Conservation (phyloP, 73 alveolate species). For the Paramecium sonneborni region DNA sequence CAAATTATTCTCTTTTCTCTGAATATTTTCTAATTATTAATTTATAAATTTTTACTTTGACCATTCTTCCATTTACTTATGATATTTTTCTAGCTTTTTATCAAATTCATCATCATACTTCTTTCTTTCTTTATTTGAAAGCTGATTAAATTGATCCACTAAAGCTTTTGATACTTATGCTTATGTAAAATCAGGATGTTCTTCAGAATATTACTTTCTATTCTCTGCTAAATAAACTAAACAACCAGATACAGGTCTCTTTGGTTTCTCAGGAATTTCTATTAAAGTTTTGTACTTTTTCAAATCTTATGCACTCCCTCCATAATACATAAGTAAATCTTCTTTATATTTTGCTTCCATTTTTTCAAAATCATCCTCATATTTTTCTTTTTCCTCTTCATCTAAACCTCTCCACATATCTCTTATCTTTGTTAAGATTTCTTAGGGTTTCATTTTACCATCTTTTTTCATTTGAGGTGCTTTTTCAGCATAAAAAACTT, state of each 20-base stretch:
- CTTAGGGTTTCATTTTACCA: neutral
- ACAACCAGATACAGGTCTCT: slow-evolving; percentile 27
- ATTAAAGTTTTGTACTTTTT: neutral
- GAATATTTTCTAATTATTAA: neutral
- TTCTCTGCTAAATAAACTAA: neutral
- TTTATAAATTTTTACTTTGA: neutral
- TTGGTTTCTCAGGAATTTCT: slow-evolving; percentile 14
- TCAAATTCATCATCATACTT: slow-evolving; percentile 23
- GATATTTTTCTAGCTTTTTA: neutral
- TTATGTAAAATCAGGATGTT: neutral
- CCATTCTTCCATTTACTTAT: neutral
- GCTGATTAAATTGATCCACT: neutral
- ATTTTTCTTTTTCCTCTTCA: neutral
- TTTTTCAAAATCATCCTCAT: neutral
- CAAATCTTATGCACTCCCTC: slow-evolving; percentile 1
- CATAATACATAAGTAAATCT: slow-evolving; percentile 7
- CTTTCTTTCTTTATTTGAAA: slow-evolving; percentile 23
- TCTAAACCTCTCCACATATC: neutral
- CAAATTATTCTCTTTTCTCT: neutral
- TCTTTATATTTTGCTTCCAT: slow-evolving; percentile 6
- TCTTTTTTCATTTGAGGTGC: neutral
- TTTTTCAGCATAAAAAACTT: neutral
- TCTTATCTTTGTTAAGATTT: neutral
- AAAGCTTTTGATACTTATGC: neutral
- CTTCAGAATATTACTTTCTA: neutral